A percentile compares a stretch with the other conserved stretches of the same genome.
Conservation (phyloP, 2,329 filamentous ascomycete genomes). For the Monosporascus sp. region DNA sequence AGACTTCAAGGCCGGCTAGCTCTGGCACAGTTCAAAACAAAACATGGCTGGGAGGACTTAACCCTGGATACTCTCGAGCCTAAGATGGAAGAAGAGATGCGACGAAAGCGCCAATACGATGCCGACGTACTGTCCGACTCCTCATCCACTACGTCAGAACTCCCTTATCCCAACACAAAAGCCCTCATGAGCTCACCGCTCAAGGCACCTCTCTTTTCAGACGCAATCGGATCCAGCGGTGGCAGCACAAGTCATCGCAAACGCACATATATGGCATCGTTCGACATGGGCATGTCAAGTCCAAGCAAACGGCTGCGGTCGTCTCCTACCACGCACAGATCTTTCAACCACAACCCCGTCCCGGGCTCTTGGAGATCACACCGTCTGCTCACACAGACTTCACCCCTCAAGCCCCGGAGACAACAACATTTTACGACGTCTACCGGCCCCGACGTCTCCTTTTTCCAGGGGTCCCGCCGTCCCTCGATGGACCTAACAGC, state of each 20-base stretch:
- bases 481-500: constrained; percentile 58
- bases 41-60: constrained; percentile 90
- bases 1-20: constrained; percentile 90
- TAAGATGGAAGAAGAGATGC: constrained; percentile 72
- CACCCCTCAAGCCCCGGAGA: constrained; percentile 72
- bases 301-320: constrained; percentile 67
- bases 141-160: constrained; percentile 76
- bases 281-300: constrained; percentile 50
- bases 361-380: constrained; percentile 69
- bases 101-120: constrained; percentile 62
- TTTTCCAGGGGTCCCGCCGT: constrained; percentile 67
- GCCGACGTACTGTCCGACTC: constrained; percentile 81
- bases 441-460: constrained; percentile 68
- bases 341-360: constrained; percentile 44
- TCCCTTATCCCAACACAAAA: constrained; percentile 57
- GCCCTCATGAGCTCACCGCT: constrained; percentile 79
- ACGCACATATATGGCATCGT: constrained; percentile 55
- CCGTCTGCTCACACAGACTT: constrained; percentile 76
- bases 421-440: constrained; percentile 70
- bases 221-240: constrained; percentile 67
- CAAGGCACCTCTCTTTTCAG: constrained; percentile 78
- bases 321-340: constrained; percentile 56
- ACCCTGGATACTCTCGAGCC: constrained; percentile 82
- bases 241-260: constrained; percentile 62
- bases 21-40: constrained; percentile 94